These are phyloP conservation scores for Blastobotrys malaysiensis DNA, from an alignment of 1,139 yeast species.

Conservation along the genomic window DNA sequence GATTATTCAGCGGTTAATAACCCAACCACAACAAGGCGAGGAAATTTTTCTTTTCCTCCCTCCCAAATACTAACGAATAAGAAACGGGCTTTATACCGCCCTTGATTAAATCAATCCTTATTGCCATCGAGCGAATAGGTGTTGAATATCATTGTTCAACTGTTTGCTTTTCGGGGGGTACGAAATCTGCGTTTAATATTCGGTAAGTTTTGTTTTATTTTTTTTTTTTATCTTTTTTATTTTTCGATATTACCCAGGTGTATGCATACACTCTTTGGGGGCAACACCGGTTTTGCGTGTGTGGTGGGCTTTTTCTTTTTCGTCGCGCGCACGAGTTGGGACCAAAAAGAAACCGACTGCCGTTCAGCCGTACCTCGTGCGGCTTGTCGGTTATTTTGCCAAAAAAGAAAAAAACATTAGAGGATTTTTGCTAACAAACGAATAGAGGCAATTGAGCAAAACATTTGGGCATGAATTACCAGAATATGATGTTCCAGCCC, in stretches of 20 bases:
- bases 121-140: neutral
- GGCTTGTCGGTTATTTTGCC: neutral
- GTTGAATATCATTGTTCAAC: neutral
- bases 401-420: neutral
- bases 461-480: neutral
- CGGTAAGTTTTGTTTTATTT: neutral
- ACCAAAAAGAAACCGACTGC: neutral
- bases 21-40: neutral
- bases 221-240: neutral
- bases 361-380: neutral
- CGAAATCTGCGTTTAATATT: neutral
- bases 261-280: neutral
- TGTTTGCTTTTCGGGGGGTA: neutral
- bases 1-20: slow-evolving; percentile 2
- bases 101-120: neutral
- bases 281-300: no score
- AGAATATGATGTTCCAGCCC: neutral
- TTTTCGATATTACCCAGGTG: neutral
- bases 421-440: no score
- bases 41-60: neutral
- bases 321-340: neutral
- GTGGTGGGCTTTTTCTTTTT: neutral
- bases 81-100: neutral
- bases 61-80: neutral
- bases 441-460: neutral